phyloP scores from a whole-genome alignment of 2,329 filamentous ascomycete species.

The Aspergillus novoparasiticus region DNA sequence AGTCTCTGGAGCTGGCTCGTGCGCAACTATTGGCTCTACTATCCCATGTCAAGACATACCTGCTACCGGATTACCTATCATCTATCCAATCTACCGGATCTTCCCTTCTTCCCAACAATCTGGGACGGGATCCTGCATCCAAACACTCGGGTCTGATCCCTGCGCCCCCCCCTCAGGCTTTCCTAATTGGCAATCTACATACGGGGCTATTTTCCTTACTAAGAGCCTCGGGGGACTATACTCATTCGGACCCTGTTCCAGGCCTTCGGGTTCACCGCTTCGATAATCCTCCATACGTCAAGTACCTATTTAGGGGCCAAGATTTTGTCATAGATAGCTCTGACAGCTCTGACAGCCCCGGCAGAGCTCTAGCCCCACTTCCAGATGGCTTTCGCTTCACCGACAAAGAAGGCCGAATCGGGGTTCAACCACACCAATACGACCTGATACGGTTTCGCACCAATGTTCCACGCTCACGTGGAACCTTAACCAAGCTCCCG shows the following conservation, averaged over 20 bases:
- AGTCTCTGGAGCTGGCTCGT: conserved; percentile 20
- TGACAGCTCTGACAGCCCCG: not conserved
- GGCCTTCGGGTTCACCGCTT: conserved; percentile 31
- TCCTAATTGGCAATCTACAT: conserved; percentile 43
- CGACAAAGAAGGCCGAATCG: conserved; percentile 26
- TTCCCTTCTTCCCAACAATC: not conserved
- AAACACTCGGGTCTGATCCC: conserved; percentile 24
- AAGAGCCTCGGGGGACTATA: conserved; percentile 21
- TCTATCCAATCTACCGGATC: conserved; percentile 2
- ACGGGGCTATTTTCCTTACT: conserved; percentile 36
- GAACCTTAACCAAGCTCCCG: conserved; percentile 34
- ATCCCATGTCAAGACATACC: conserved; percentile 25
- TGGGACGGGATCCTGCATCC: conserved; percentile 2
- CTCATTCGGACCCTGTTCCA: conserved; percentile 12
- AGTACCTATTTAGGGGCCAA: conserved; percentile 37
- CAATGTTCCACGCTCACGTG: conserved; percentile 39
- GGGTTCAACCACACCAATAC: conserved; percentile 34
- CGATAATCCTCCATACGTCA: conserved; percentile 36
- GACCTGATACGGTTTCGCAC: conserved; percentile 43
- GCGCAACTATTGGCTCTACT: conserved; percentile 34
- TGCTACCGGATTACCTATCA: conserved; percentile 17
- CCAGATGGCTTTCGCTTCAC: conserved; percentile 33
- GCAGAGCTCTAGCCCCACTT: conserved; percentile 23
- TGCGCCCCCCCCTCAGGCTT: conserved; percentile 28
- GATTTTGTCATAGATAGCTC: not conserved